Evolutionary conservation across 108 stramenopile species (phyloP), one percentile per base, ranked within the genome.

Genomic region (Conticribra guillardii): DNA sequence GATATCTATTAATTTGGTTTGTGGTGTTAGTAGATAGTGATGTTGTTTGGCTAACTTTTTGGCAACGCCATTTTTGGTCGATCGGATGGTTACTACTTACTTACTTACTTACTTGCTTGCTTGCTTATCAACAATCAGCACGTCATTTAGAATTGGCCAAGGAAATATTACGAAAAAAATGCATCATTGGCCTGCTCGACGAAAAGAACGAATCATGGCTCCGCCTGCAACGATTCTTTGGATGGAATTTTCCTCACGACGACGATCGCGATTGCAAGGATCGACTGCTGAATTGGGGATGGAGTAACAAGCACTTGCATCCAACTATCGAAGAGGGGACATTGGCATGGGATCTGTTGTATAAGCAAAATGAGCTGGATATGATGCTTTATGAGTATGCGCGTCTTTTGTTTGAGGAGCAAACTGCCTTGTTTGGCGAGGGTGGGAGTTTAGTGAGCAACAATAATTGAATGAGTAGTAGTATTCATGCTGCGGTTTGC

Each of bases 331-430:
- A 69, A 59, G 67, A 80, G 48, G 79, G 63, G 18, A 63, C 54
- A 23, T 24, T 67, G 31, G 70, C 70, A 4, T 80, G 73, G 73
- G 33, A 45, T 30, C 27, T 80, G 7, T 30, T 80, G 22, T 18
- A 45, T 5, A 60, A 62, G 34, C 72, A 73, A 30, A 80, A 80
- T 53, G 67, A 65, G 44, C 33, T 74, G 52, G 79, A 80, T 57
- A 66, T 74, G 47, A 53, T 67, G 47, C 52, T 80, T 11, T 80
- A 80, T 59, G 37, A 71, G 23, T 80, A 74, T 37, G 72, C 79
- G n/a, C 49, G 56, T 26, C 2, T n/a, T 15, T 69, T 80, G 46
- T 80, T 61, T 44, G 14, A 57, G 44, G 58, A 73, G 34, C 79
- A 80, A 57, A 59, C 21, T n/a, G 55, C 54, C 17, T 68, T 68